Evolutionary conservation across 306 rosid genomes (phyloP), one percentile per base, ranked within the genome.

Genomic region (cucumber (Cucumis sativus)): DNA sequence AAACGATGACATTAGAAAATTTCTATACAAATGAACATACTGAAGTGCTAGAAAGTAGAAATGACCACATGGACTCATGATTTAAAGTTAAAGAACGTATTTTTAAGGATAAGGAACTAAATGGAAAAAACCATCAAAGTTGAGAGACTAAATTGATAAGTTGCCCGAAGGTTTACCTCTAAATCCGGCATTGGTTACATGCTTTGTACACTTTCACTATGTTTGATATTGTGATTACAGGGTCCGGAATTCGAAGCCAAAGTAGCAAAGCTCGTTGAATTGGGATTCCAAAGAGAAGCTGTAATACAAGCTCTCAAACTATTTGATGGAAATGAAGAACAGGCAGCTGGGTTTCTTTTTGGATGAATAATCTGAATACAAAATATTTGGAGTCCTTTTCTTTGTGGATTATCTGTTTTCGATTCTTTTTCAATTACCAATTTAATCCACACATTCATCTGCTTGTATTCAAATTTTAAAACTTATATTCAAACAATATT

Each of bases 201-300:
- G 76, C 15, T 47, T 23, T 13, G 4, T 43, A 6, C 75, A 7
- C 11, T 69, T 69, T 15, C n/a, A 2, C 5, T 37, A 17, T 25
- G 59, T 47, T 69, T 20, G 60, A 69, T 39, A 63, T 15, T 75
- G 25, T 88, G 82, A 68, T 72, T 74, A 74, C 82, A 92, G 99
- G 91, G 83, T 30, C 14, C 91, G 56, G 90, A 81, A 23, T 92
- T 92, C 79, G 98, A 96, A 84, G 90, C 80, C 62, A 96, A 96
- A 85, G 89, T 96, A 75, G 89, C 93, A 43, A 96, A 91, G 90
- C 99, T 96, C 47, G 90, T 92, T 56, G 98, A 96, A 81, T 81
- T 96, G 54, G 99, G 99, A 72, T 96, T 92, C 75, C 92, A 82
- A 84, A 91, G 97, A 83, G 95, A 88, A 12, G 96, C 92, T 35